Conservation (phyloP, 169 alveolate genomes). For the Perkinsus chesapeaki region DNA sequence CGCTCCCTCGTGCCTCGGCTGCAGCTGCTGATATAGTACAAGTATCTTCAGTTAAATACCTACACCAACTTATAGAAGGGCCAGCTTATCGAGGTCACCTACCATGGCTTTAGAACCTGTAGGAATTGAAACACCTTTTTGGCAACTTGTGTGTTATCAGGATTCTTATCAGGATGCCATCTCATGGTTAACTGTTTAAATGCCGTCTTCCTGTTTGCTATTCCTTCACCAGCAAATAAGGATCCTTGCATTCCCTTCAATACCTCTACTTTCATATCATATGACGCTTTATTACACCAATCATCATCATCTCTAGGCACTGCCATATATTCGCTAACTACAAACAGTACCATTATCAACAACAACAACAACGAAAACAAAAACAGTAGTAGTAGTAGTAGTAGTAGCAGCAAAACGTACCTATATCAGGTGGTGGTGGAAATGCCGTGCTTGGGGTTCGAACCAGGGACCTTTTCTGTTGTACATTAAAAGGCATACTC, state of each 20-base stretch:
- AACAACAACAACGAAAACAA: too few species aligned
- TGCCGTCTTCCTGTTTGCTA: neutral
- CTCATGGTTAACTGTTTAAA: neutral
- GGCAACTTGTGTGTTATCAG: neutral
- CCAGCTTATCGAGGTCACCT: neutral
- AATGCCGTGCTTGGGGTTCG: neutral
- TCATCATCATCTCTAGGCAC: neutral
- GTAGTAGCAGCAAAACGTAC: too few species aligned
- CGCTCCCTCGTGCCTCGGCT: too few species aligned
- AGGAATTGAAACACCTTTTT: neutral
- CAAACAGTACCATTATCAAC: too few species aligned
- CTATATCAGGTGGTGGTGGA: neutral
- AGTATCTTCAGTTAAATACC: neutral
- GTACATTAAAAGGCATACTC: neutral
- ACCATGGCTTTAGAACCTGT: neutral
- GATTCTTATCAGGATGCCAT: neutral
- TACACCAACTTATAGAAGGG: neutral
- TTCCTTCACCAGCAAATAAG: neutral
- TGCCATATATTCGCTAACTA: neutral
- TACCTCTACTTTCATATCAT: neutral
- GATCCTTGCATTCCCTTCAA: neutral
- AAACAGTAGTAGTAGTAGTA: too few species aligned
- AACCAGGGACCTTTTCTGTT: neutral
- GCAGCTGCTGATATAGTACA: neutral
- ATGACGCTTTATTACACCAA: neutral